Evolutionary conservation across 2,329 filamentous ascomycete species (phyloP).

Genomic region (Aspergillus pseudoterreus): DNA sequence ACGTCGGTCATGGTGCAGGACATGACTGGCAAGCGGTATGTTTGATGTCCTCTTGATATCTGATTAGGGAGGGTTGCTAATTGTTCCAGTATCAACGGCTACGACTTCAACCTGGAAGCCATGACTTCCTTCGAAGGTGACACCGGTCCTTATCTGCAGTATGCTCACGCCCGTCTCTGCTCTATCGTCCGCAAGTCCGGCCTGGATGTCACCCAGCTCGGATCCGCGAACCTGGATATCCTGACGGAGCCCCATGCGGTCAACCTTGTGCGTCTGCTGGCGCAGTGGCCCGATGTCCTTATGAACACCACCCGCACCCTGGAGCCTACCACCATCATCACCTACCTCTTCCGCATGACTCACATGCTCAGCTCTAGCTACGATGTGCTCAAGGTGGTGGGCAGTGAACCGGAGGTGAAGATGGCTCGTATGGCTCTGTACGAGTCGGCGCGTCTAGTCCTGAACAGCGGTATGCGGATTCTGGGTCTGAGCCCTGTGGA

Average conservation of each 20-base stretch:
- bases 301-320: slow-evolving; percentile 61
- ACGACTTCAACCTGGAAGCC: slow-evolving; percentile 62
- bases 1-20: slow-evolving; percentile 97
- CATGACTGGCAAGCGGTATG: slow-evolving; percentile 87
- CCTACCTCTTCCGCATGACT: slow-evolving; percentile 65
- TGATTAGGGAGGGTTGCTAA: slow-evolving; percentile 46
- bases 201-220: slow-evolving; percentile 45
- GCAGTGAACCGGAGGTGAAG: slow-evolving; percentile 55
- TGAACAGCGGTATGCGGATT: slow-evolving; percentile 64
- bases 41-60: not conserved
- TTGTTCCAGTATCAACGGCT: slow-evolving; percentile 54
- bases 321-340: slow-evolving; percentile 64
- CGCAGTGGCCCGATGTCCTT: slow-evolving; percentile 64
- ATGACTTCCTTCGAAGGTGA: slow-evolving; percentile 66
- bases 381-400: slow-evolving; percentile 60
- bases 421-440: slow-evolving; percentile 61
- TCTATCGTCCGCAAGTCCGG: slow-evolving; percentile 57
- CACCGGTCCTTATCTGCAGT: slow-evolving; percentile 63
- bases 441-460: slow-evolving; percentile 58
- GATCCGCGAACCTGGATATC: slow-evolving; percentile 55
- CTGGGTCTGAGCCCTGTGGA: slow-evolving; percentile 64
- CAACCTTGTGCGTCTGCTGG: slow-evolving; percentile 58
- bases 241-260: slow-evolving; percentile 60
- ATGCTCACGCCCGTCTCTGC: slow-evolving; percentile 59
- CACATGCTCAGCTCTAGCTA: slow-evolving; percentile 60